These are phyloP conservation scores for Stagonosporopsis tanaceti DNA, from an alignment of 2,329 filamentous ascomycete species.

Conservation along the genomic window DNA sequence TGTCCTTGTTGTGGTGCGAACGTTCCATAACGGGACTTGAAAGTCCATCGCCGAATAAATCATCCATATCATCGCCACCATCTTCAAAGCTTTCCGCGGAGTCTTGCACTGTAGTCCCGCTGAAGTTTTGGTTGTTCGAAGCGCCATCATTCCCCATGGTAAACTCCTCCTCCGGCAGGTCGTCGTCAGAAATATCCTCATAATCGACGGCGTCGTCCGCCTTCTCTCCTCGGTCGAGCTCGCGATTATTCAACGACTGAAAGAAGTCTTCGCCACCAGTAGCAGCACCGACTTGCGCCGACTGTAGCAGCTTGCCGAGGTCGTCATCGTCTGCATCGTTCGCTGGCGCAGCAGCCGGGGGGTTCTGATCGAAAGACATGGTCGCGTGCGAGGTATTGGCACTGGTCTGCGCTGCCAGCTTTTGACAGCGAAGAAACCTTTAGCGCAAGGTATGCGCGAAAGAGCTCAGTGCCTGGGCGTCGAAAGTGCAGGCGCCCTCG, in stretches of 20 bases:
- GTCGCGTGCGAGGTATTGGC: conserved; percentile 27
- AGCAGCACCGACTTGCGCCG: conserved; percentile 29
- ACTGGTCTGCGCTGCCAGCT: neutral
- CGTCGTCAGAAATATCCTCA: conserved; percentile 90
- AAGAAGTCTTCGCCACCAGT: conserved; percentile 34
- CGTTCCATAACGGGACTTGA: conserved; percentile 38
- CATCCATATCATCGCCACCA: conserved; percentile 31
- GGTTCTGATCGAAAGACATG: conserved; percentile 33
- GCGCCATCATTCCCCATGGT: conserved; percentile 30
- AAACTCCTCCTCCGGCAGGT: conserved; percentile 77
- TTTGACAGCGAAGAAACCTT: neutral
- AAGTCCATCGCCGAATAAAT: conserved; percentile 37
- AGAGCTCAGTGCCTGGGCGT: conserved; percentile 5
- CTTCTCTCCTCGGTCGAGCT: conserved; percentile 70
- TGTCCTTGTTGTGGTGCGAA: conserved; percentile 47
- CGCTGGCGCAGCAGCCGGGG: conserved; percentile 16
- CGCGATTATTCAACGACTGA: conserved; percentile 38
- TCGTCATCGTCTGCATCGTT: conserved; percentile 32
- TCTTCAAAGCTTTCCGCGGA: conserved; percentile 58
- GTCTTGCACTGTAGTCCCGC: conserved; percentile 44
- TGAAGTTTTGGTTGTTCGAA: conserved; percentile 34
- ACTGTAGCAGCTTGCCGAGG: conserved; percentile 30
- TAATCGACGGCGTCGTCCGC: conserved; percentile 92
- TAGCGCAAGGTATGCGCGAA: neutral
- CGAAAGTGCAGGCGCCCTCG: conserved; percentile 26